phyloP scores from a whole-genome alignment of 257 asterid species.

The Scutellaria galericulata region DNA sequence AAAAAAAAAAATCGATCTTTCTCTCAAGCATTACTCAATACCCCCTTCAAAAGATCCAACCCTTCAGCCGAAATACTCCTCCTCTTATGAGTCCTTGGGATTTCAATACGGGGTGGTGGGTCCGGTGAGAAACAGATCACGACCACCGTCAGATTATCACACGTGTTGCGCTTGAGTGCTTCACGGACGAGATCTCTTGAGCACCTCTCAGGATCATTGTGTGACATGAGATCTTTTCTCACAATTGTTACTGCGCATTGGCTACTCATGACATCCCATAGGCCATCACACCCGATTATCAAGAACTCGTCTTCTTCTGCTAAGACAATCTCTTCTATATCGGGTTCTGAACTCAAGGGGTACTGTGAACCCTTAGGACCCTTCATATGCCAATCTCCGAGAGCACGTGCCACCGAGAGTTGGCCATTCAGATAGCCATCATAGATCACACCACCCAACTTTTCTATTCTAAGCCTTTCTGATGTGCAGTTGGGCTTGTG shows the following conservation, averaged over 20 bases:
- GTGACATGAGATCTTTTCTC: constrained; percentile 80
- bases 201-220: constrained; percentile 78
- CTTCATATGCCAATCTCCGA: constrained; percentile 94
- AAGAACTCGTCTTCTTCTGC: constrained; percentile 85
- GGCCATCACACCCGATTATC: constrained; percentile 85
- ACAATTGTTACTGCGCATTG: constrained; percentile 83
- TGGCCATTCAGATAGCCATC: constrained; percentile 95
- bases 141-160: constrained; percentile 54
- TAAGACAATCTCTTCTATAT: constrained; percentile 65
- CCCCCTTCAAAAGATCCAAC: constrained; percentile 57
- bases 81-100: constrained; percentile 50
- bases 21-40: constrained; percentile 46
- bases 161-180: constrained; percentile 56
- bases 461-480: constrained; percentile 72
- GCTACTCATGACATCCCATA: constrained; percentile 97
- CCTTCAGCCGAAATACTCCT: constrained; percentile 67
- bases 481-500: constrained; percentile 84
- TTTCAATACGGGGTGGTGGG: constrained; percentile 53
- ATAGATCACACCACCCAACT: constrained; percentile 73
- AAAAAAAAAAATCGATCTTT: background rate
- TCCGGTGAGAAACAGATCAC: constrained; percentile 54
- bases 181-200: constrained; percentile 63
- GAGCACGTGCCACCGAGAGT: constrained; percentile 85
- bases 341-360: constrained; percentile 82
- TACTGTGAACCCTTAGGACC: constrained; percentile 70